Base-by-base conservation (phyloP, 2,329 filamentous ascomycete species). In the Penicillium paneum region DNA sequence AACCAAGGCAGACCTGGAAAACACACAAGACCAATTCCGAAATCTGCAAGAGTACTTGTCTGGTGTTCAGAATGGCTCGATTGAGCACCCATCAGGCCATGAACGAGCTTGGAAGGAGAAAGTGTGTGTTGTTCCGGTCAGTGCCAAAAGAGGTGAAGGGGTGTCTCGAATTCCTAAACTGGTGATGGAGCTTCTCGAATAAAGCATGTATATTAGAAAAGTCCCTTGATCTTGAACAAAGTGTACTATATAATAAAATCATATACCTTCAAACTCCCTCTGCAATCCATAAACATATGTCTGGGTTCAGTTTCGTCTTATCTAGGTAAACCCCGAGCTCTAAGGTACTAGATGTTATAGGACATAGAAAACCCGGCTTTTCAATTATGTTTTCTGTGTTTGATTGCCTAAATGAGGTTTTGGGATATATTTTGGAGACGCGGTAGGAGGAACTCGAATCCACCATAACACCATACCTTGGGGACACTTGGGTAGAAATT, bases 131-230 rank as follows among this genome's bases (percentile, higher is more conserved):
- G 85, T 97, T 56, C 94, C 94, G 0, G 86, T 97, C 44, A 96
- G 92, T 70, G 94, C 93, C 44, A 95, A 97, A 58, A 83, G 87
- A 54, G 90, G 89, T 5, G 86, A 97, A 70, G 92, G 93, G 3
- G 86, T 96, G 8, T 84, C 91, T 53, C 67, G 69, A 17, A 75
- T 78, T 48, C 74, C 75, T 3, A 68, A 70, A 36, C 66, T 74
- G 36, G 71, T 76, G 32, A 72, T 77, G 56, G 71, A 73, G 38
- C 66, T 77, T 47, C 57, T 79, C 55, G 73, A 76, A 42, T 67
- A 56, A 67, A 32, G 26, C 24, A 15, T 61, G 52, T 62, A 62
- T 51, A 57, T 39, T 59, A 52, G 36, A 42, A 52, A 47, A 24
- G 41, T 49, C 29, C 26, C 28, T 21, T 17, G 48, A 39, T n/a